These are phyloP conservation scores for Scleroderma bovista DNA, from an alignment of 768 basidiomycete species.

Conservation along the genomic window DNA sequence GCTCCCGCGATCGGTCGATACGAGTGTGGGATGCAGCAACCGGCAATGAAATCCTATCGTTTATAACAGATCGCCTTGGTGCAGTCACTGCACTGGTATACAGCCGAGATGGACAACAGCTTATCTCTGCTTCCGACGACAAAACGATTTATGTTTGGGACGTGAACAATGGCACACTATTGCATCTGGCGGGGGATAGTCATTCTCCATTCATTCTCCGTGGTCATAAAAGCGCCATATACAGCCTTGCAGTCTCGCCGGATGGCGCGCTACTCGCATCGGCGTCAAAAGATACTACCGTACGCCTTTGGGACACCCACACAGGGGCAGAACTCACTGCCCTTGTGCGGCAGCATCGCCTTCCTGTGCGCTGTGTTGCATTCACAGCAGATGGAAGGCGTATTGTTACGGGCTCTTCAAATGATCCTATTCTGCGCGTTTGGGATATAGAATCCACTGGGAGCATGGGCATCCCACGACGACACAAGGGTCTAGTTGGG, in stretches of 20 bases:
- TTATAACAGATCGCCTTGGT: slow-evolving; percentile 15
- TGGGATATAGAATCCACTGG: slow-evolving; percentile 28
- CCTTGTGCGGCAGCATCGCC: slow-evolving; percentile 24
- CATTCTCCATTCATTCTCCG: slow-evolving; percentile 9
- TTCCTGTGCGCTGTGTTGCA: slow-evolving; percentile 18
- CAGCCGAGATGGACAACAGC: slow-evolving; percentile 22
- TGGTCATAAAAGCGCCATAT: slow-evolving; percentile 21
- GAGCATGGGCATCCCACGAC: slow-evolving; percentile 17
- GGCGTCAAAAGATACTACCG: slow-evolving; percentile 26
- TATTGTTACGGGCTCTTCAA: slow-evolving; percentile 21
- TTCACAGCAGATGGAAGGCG: slow-evolving; percentile 25
- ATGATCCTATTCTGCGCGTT: slow-evolving; percentile 23
- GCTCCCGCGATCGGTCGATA: slow-evolving; percentile 25
- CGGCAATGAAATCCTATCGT: slow-evolving; percentile 12
- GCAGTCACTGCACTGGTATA: slow-evolving; percentile 22
- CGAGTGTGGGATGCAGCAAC: slow-evolving; percentile 22
- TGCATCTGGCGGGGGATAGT: slow-evolving; percentile 5
- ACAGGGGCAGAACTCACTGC: slow-evolving; percentile 15
- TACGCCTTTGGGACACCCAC: slow-evolving; percentile 24
- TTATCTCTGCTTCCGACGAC: slow-evolving; percentile 29
- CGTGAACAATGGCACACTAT: slow-evolving; percentile 12
- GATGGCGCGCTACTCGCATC: slow-evolving; percentile 24
- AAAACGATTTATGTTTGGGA: slow-evolving; percentile 27
- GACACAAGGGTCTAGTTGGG: slow-evolving; percentile 24
- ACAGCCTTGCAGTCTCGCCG: slow-evolving; percentile 27